Percentiles rank a stretch among this genome's conserved stretches.
phyloP scores from a whole-genome alignment of 345 rosid species.

The Mercurialis annua region DNA sequence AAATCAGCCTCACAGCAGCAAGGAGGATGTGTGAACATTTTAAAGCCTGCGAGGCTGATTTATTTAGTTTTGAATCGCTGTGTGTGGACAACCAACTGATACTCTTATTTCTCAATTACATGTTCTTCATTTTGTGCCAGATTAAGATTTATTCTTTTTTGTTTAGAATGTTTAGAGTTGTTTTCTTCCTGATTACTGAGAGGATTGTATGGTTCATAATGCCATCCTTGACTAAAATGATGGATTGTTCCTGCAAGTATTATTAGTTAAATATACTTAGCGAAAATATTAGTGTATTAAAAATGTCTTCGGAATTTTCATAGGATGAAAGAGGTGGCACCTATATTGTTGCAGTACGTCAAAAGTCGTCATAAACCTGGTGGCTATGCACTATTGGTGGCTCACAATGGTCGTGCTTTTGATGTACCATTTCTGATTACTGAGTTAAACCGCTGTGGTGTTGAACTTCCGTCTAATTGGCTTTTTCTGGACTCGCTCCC shows the following conservation, averaged over 20 bases:
- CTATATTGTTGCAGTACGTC: conserved; percentile 58
- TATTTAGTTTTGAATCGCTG: too few species aligned
- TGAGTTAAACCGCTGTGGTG: conserved; percentile 66
- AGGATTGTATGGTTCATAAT: not conserved
- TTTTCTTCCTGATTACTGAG: not conserved
- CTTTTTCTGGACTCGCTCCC: conserved; percentile 61
- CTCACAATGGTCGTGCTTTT: conserved; percentile 75
- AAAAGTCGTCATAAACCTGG: conserved; percentile 74
- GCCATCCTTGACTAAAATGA: not conserved
- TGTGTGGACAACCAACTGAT: not conserved
- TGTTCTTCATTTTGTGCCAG: not conserved
- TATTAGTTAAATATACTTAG: not conserved
- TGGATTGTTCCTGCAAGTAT: not conserved
- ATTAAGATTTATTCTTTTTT: not conserved
- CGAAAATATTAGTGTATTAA: not conserved
- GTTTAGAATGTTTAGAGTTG: not conserved
- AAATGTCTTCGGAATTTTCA: conserved; percentile 18
- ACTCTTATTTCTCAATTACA: not conserved
- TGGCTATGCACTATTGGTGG: conserved; percentile 61
- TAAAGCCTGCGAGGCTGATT: too few species aligned
- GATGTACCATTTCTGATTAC: conserved; percentile 69
- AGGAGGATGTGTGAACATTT: too few species aligned
- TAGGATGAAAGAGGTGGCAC: conserved; percentile 86
- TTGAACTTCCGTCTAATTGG: conserved; percentile 71
- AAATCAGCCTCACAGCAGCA: too few species aligned